Base-by-base conservation (phyloP, 2,329 filamentous ascomycete genomes). In the Thelonectria rubi region DNA sequence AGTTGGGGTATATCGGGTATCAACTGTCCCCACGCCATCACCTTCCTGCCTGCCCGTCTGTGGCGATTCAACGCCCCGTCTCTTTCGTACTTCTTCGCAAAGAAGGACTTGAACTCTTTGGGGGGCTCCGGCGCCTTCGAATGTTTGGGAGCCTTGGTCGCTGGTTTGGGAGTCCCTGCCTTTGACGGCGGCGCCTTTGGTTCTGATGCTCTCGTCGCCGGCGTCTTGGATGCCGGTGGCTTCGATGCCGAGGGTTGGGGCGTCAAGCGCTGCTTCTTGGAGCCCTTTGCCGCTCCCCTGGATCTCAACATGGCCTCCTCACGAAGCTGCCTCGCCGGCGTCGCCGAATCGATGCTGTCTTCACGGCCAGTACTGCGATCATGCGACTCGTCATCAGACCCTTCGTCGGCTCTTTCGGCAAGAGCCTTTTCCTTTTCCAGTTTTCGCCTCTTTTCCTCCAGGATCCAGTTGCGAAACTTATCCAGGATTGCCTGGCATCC, bases 391-490 rank as follows among this genome's bases (percentile, higher is more conserved):
- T 68, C 64, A 6, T 68, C 67, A 34, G 61, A 65, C 54, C 78
- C 73, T 24, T 75, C 72, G 9, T 74, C 74, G 12, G 69, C 70
- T 30, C 74, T 71, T 49, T 76, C 73, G 9, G 74, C 77, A 5
- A 76, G 60, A 10, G 65, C 72, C 55, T 88, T 88, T 62, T 94
- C 92, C 71, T 89, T 92, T 71, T 93, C 90, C 3, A 87, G 79
- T 76, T 93, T 93, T 62, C 92, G 83, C 45, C 90, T 87, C 80
- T 94, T 96, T 76, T 99, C 95, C 74, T 97, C 92, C 63, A 94
- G 86, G 64, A 89, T 93, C 94, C 94, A 98, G 56, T 86, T 82
- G 52, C 88, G 86, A 74, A 97, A 98, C 74, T 97, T 98, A 65
- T 92, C 88, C 18, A 98, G 83, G 30, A 98, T 89, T 0, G 85